Percentiles rank a stretch among this genome's conserved stretches.
These are phyloP conservation scores for Lentinus polychrous DNA, from an alignment of 1,284 basidiomycete species.

Conservation along the genomic window DNA sequence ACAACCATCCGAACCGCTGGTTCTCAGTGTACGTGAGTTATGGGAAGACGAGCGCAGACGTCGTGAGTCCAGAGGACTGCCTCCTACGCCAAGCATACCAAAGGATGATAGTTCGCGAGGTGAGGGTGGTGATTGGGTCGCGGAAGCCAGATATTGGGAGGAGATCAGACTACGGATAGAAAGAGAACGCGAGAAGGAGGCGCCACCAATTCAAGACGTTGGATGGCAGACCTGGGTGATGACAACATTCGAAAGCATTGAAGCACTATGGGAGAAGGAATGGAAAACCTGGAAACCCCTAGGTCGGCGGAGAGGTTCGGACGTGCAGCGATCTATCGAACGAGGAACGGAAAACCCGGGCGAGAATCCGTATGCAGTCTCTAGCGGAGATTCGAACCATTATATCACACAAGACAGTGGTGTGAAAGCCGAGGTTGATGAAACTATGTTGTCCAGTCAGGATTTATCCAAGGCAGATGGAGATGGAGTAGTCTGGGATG, in stretches of 20 bases:
- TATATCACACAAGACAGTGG: constrained; percentile 27
- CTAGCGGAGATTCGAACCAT: neutral
- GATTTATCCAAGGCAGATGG: constrained; percentile 37
- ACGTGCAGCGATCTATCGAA: neutral
- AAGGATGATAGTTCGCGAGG: constrained; percentile 55
- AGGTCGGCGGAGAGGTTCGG: no score
- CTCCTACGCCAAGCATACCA: constrained; percentile 63
- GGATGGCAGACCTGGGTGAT: constrained; percentile 64
- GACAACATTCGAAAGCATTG: constrained; percentile 84
- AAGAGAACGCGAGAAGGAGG: constrained; percentile 31
- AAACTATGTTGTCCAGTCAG: constrained; percentile 44
- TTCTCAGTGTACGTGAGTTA: constrained; percentile 84
- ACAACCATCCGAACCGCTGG: constrained; percentile 66
- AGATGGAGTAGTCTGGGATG: constrained; percentile 31
- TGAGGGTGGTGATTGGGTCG: constrained; percentile 56
- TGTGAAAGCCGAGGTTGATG: constrained; percentile 43
- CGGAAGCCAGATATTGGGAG: constrained; percentile 66
- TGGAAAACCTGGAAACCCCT: constrained; percentile 52
- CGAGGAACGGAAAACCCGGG: constrained; percentile 5
- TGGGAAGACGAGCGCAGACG: constrained; percentile 91
- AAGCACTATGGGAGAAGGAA: constrained; percentile 62
- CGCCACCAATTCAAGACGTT: constrained; percentile 22
- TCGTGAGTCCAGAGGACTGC: constrained; percentile 55
- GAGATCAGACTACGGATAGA: constrained; percentile 52
- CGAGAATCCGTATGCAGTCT: constrained; percentile 24